phyloP scores from a whole-genome alignment of 768 basidiomycete species.

The Leccinum obscurum region DNA sequence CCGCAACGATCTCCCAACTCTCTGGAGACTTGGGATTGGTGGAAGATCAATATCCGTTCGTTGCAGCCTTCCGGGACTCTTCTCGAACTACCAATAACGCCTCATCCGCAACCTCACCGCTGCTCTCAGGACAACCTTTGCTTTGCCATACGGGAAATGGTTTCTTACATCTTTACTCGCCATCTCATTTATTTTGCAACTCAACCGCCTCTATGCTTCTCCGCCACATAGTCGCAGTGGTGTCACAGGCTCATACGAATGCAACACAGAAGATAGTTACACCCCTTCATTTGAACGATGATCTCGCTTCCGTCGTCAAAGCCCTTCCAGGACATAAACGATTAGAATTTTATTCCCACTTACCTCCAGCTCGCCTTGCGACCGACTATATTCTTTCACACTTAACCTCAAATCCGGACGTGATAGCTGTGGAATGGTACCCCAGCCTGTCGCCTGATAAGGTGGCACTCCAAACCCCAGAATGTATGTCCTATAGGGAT shows the following conservation, averaged over 20 bases:
- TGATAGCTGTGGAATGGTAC: conserved; percentile 27
- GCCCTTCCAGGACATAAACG: conserved; percentile 14
- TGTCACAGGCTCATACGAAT: conserved; percentile 4
- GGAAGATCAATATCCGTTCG: conserved; percentile 9
- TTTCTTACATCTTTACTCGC: conserved; percentile 15
- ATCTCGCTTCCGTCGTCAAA: conserved; percentile 20
- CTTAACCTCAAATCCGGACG: conserved; percentile 13
- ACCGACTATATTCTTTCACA: conserved; percentile 27
- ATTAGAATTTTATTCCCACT: conserved; percentile 15
- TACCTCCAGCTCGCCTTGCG: conserved; percentile 21
- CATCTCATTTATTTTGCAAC: conserved; percentile 14
- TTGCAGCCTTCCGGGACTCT: conserved; percentile 19
- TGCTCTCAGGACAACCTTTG: conserved; percentile 10
- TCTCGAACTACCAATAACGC: neutral
- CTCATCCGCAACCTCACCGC: neutral
- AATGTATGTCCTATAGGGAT: conserved; percentile 33
- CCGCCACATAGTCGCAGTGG: conserved; percentile 18
- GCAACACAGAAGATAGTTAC: conserved; percentile 8
- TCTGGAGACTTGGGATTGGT: neutral
- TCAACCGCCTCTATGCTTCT: conserved; percentile 17
- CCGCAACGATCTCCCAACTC: neutral
- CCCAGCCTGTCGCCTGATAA: conserved; percentile 8
- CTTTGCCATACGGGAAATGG: conserved; percentile 6
- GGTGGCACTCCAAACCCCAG: neutral
- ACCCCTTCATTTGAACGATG: conserved; percentile 9